Conservation (phyloP, 768 basidiomycete genomes). For the Lentinus tigrinus region DNA sequence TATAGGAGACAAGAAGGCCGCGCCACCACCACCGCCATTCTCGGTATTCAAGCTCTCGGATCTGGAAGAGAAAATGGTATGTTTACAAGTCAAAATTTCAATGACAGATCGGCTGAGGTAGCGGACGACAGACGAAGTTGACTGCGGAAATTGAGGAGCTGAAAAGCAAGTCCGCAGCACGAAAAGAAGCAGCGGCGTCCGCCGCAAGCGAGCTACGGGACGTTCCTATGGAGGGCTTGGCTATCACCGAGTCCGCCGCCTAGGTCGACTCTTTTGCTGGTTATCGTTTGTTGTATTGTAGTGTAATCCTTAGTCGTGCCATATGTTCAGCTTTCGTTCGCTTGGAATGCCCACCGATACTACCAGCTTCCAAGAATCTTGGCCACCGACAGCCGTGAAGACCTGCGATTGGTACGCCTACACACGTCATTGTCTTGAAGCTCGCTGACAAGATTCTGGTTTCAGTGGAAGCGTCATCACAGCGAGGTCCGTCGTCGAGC, state of each 20-base stretch:
- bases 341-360: neutral
- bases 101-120: neutral
- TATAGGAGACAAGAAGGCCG: constrained; percentile 43
- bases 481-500: neutral
- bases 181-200: constrained; percentile 30
- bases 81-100: constrained; percentile 21
- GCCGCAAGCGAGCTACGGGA: constrained; percentile 9
- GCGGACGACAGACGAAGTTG: constrained; percentile 47
- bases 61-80: constrained; percentile 54
- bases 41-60: constrained; percentile 60
- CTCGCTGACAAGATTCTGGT: neutral
- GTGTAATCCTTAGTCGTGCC: constrained; percentile 3
- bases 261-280: neutral
- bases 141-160: constrained; percentile 58
- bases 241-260: constrained; percentile 2
- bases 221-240: constrained; percentile 18
- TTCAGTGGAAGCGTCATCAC: neutral
- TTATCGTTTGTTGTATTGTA: constrained; percentile 9
- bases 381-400: no score
- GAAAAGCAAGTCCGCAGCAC: constrained; percentile 47
- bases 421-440: neutral
- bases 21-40: constrained; percentile 45
- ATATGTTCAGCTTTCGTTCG: neutral
- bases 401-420: no score
- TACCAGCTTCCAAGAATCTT: no score